These are phyloP conservation scores for Mortierella sp. DNA, from an alignment of 371 early-diverging fungal genomes.

Conservation along the genomic window DNA sequence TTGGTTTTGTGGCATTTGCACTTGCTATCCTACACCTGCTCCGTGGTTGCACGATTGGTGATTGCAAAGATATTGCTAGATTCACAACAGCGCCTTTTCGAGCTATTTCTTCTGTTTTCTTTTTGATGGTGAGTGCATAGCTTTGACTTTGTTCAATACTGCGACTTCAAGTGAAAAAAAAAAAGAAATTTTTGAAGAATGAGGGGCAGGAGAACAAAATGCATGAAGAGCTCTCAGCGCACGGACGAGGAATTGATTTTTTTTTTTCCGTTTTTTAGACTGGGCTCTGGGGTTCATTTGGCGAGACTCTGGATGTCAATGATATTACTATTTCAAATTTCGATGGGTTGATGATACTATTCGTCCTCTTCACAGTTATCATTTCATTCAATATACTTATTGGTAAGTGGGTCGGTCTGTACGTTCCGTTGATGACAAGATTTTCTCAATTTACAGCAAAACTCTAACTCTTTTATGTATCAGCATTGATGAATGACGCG, in stretches of 20 bases:
- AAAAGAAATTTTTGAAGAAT: no score
- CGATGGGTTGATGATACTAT: constrained; percentile 16
- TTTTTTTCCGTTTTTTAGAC: neutral
- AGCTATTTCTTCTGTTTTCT: constrained; percentile 1
- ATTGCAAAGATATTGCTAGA: neutral
- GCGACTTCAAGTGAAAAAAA: no score
- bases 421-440: no score
- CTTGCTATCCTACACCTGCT: neutral
- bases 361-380: constrained; percentile 27
- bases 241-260: neutral
- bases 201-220: neutral
- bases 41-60: neutral
- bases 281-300: neutral
- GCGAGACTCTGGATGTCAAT: neutral
- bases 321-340: constrained; percentile 3
- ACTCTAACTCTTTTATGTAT: neutral
- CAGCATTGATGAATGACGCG: constrained; percentile 19
- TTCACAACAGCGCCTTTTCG: neutral
- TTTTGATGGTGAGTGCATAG: constrained; percentile 1
- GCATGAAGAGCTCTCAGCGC: neutral
- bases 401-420: constrained; percentile 22
- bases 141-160: no score
- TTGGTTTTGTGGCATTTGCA: constrained; percentile 9
- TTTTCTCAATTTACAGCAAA: no score
- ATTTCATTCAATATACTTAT: constrained; percentile 33